Evolutionary conservation across 495 filamentous ascomycete species (phyloP).

Genomic region (Penicillium desertorum): DNA sequence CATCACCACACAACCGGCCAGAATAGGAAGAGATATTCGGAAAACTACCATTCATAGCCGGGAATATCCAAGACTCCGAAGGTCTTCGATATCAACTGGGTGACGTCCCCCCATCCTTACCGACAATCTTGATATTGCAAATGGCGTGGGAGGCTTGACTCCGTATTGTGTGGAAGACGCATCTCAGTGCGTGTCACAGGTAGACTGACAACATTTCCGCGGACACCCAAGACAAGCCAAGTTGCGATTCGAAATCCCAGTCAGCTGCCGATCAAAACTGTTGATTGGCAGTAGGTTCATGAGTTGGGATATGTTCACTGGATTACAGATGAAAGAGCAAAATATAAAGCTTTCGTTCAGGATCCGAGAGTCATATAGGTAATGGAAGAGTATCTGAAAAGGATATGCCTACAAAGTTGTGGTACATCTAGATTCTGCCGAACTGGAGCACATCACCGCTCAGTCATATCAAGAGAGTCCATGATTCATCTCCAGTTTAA

Average conservation of each 20-base stretch:
- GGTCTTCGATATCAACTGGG: neutral
- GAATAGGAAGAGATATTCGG: slow-evolving; percentile 4
- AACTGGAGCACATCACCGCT: neutral
- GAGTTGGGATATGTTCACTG: neutral
- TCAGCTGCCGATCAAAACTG: neutral
- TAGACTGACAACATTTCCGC: neutral
- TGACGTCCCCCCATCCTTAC: slow-evolving; percentile 1
- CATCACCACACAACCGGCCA: neutral
- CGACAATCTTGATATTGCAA: slow-evolving; percentile 7
- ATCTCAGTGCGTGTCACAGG: slow-evolving; percentile 1
- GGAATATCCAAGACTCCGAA: neutral
- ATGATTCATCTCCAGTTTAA: neutral
- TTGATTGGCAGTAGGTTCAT: neutral
- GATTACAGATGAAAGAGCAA: neutral
- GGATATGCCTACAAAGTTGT: neutral
- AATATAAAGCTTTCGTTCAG: neutral
- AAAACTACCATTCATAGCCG: slow-evolving; percentile 1
- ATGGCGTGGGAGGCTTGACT: slow-evolving; percentile 1
- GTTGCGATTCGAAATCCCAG: slow-evolving; percentile 4
- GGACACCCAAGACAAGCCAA: neutral
- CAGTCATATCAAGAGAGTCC: neutral
- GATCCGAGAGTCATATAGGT: neutral
- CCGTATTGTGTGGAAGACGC: neutral
- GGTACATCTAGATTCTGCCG: neutral
- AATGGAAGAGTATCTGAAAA: neutral